phyloP scores from a whole-genome alignment of 306 rosid genomes.

The Erythrophleum fordii region DNA sequence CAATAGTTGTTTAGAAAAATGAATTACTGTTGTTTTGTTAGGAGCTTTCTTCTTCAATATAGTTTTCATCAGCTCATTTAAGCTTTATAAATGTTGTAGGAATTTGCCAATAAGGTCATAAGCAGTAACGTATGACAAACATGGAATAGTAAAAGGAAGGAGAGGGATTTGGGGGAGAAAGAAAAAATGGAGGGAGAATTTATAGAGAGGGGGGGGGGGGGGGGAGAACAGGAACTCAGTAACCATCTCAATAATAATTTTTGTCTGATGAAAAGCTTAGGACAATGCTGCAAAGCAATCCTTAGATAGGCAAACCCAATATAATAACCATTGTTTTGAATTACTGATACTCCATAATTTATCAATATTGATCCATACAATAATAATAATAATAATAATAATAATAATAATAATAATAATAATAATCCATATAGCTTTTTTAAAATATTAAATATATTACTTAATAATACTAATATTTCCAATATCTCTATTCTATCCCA shows the following conservation, averaged over 20 bases:
- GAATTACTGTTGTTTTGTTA: neutral
- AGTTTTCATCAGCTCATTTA: constrained; percentile 19
- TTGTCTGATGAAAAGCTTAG: neutral
- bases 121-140: neutral
- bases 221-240: neutral
- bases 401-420: neutral
- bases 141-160: no score
- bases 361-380: neutral
- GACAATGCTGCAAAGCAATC: neutral
- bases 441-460: neutral
- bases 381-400: neutral
- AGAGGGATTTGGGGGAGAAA: no score
- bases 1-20: neutral
- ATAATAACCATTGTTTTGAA: neutral
- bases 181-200: no score
- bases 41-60: neutral
- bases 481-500: neutral
- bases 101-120: neutral
- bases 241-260: neutral
- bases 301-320: neutral
- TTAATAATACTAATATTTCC: neutral
- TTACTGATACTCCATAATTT: neutral
- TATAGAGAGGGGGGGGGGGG: no score
- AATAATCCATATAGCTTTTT: neutral
- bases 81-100: neutral